phyloP scores from a whole-genome alignment of 805 yeast genomes.

The Scheffersomyces ergatensis region DNA sequence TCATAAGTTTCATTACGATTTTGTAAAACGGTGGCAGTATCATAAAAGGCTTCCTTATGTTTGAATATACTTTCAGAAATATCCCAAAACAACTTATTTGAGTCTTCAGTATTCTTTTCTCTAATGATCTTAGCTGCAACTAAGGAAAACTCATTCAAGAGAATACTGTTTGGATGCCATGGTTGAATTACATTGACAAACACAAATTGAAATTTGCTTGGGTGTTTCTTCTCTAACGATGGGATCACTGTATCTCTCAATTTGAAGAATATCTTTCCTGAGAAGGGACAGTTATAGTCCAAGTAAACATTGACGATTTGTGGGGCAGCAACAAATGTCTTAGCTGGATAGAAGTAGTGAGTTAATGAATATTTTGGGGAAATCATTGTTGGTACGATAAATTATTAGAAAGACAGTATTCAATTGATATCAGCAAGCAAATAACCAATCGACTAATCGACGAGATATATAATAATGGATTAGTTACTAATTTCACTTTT shows the following conservation, averaged over 20 bases:
- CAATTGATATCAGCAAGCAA: too few relatives aligned
- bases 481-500: too few relatives aligned
- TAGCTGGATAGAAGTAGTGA: constrained; percentile 27
- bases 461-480: too few relatives aligned
- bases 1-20: constrained; percentile 56
- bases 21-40: constrained; percentile 52
- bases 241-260: constrained; percentile 56
- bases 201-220: constrained; percentile 55
- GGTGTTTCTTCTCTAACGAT: constrained; percentile 39
- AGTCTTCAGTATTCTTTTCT: constrained; percentile 13
- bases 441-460: too few relatives aligned
- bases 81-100: constrained; percentile 38
- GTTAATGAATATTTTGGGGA: constrained; percentile 41
- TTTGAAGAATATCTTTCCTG: constrained; percentile 61
- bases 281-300: constrained; percentile 78
- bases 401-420: too few relatives aligned
- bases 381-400: constrained; percentile 13
- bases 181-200: constrained; percentile 81
- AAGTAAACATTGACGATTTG: constrained; percentile 60
- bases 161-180: constrained; percentile 79
- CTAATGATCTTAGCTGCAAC: constrained; percentile 68
- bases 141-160: constrained; percentile 68
- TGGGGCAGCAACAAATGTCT: constrained; percentile 20
- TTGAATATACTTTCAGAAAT: constrained; percentile 57
- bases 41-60: constrained; percentile 56